Conservation (phyloP, 2,329 filamentous ascomycete genomes). For the Beauveria australis region DNA sequence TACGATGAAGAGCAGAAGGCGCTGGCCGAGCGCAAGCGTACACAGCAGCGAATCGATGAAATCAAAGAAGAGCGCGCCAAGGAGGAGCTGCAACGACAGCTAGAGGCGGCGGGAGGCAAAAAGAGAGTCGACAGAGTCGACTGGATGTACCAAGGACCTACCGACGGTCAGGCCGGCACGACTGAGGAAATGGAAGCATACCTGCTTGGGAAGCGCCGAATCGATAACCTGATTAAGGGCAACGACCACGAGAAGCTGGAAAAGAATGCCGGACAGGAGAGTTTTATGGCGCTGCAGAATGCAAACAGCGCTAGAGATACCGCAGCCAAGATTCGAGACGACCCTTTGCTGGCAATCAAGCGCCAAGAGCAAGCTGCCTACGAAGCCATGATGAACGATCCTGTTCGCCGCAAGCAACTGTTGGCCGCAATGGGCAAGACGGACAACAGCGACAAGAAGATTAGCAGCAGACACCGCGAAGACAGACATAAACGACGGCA, state of each 20-base stretch:
- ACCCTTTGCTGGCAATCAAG: conserved; percentile 89
- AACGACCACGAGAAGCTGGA: conserved; percentile 73
- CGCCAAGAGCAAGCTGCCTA: conserved; percentile 79
- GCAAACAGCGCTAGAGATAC: conserved; percentile 72
- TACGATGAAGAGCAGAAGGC: conserved; percentile 90
- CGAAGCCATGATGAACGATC: conserved; percentile 72
- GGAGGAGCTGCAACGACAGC: conserved; percentile 82
- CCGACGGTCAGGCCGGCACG: conserved; percentile 64
- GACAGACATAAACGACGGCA: conserved; percentile 33
- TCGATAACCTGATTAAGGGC: conserved; percentile 74
- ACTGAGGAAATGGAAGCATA: conserved; percentile 91
- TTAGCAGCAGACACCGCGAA: conserved; percentile 29
- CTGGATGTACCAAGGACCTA: conserved; percentile 96
- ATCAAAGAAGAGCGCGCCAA: conserved; percentile 88
- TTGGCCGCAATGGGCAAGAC: conserved; percentile 54
- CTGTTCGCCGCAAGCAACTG: conserved; percentile 57
- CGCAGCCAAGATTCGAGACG: conserved; percentile 77
- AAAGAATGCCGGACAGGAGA: conserved; percentile 59
- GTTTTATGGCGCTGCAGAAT: conserved; percentile 53
- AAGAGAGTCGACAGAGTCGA: conserved; percentile 79
- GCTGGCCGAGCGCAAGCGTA: conserved; percentile 88
- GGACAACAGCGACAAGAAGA: conserved; percentile 36
- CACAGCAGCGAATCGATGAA: conserved; percentile 85
- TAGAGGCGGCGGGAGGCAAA: conserved; percentile 78
- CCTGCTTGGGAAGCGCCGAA: conserved; percentile 81